Base-by-base conservation (phyloP, 495 filamentous ascomycete species). In the Thozetella sp. region DNA sequence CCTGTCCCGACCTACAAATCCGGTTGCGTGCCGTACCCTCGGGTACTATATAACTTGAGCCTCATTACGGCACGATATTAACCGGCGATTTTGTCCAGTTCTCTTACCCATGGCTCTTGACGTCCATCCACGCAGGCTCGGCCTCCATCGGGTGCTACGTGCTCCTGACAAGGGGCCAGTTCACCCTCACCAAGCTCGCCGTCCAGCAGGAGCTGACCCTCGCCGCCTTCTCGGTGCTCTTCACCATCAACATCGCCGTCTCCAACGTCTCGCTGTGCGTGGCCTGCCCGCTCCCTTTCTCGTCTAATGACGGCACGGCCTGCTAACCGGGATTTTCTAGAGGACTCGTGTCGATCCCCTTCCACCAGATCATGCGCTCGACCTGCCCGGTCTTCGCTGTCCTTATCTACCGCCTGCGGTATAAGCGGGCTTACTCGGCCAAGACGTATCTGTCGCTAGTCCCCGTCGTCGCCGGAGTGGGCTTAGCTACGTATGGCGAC, bases 221-320 rank as follows among this genome's bases (percentile, higher is more conserved):
- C 23, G 60, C 80, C 9, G 63, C 75, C 6, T 86, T 86, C 64
- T 86, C 84, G 4, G 67, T 79, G 20, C 73, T 86, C 2, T 87
- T 83, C 66, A 85, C 83, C 22, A 65, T 84, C 66, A 87, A 87
- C 70, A 85, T 87, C 54, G 84, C 83, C 54, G 77, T 85, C 43
- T 82, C 78, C 22, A 85, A 83, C 61, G 75, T 83, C 24, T 84
- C 82, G 1, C 74, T 84, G 72, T 79, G 56, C 23, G 64, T 56
- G 10, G 20, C 48, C 26, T 27, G 19, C 25, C 50, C 40, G 43
- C 17, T 20, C 46, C 19, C 24, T 3, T 9, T n/a, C 17, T 17
- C 11, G 45, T 25, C 1, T 22, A 27, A 1, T 25, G n/a, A n/a
- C n/a, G n/a, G n/a, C n/a, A n/a, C n/a, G n/a, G n/a, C n/a, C n/a